phyloP scores from a whole-genome alignment of 371 early-diverging fungal genomes.

The Mortierella sp. region DNA sequence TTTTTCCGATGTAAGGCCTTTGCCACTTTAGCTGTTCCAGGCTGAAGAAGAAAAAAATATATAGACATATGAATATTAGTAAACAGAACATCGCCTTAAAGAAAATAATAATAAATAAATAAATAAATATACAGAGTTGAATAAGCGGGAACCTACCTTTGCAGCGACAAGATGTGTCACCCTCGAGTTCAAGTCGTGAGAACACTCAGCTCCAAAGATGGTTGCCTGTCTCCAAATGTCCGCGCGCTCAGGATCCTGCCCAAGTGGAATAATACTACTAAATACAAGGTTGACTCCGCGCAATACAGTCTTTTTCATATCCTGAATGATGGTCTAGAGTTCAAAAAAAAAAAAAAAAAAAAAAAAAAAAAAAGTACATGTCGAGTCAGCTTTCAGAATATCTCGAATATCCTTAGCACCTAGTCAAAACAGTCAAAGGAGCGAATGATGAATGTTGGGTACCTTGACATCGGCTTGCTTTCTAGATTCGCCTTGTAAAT shows the following conservation, averaged over 20 bases:
- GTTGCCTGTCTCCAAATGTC: slow-evolving; percentile 81
- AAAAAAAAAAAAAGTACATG: too few species aligned
- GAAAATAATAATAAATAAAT: neutral
- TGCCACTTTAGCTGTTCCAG: slow-evolving; percentile 40
- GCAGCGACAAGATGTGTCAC: slow-evolving; percentile 85
- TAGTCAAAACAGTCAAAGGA: neutral
- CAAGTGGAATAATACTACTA: slow-evolving; percentile 66
- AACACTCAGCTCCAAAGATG: slow-evolving; percentile 78
- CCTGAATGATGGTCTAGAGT: slow-evolving; percentile 50
- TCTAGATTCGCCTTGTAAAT: slow-evolving; percentile 11
- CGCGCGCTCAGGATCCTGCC: slow-evolving; percentile 56
- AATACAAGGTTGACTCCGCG: slow-evolving; percentile 62
- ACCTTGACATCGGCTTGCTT: slow-evolving; percentile 61
- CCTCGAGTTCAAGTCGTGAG: slow-evolving; percentile 59
- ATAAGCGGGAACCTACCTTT: slow-evolving; percentile 58
- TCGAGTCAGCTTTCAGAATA: neutral
- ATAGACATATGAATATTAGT: neutral
- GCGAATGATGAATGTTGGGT: neutral
- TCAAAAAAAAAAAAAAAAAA: too few species aligned
- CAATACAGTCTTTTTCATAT: slow-evolving; percentile 60
- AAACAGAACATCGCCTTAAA: neutral
- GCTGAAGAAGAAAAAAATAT: slow-evolving; percentile 29
- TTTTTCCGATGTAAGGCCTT: slow-evolving; percentile 22
- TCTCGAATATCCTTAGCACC: neutral
- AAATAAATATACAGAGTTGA: neutral